Evolutionary conservation across 768 basidiomycete species (phyloP), one percentile per base, ranked within the genome.

Genomic region (Kwoniella heveanensis): DNA sequence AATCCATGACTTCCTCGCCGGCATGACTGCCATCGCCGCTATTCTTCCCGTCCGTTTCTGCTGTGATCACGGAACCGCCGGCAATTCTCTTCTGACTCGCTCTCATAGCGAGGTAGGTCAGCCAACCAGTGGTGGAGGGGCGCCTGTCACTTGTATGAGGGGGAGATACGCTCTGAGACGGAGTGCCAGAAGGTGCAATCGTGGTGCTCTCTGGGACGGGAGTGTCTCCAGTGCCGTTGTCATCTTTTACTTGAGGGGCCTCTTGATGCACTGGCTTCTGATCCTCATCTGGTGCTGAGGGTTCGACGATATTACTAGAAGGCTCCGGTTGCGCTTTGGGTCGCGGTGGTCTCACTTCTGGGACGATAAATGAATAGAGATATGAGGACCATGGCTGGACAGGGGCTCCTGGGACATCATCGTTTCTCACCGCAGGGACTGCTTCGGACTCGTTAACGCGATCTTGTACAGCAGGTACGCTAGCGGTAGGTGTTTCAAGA

Each of bases 1-100:
- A 66, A 57, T 77, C 76, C 76, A 77, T 77, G 25, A 77, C 71
- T 30, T 74, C 73, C 25, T 65, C 63, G 2, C 29, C 27, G 37
- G 47, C 52, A 36, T n/a, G 51, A 2, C 3, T 24, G 17, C 26
- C 25, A 19, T 44, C 39, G 17, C 10, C 39, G 6, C 57, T 21
- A 10, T 39, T 54, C 25, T 62, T 48, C 8, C 48, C 19, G 44
- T 48, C 46, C 21, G 52, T 54, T 13, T 25, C 62, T 4, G n/a
- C 29, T 30, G 58, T 52, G 27, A n/a, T 25, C 47, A 68, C 49
- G n/a, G 64, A 55, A 30, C 56, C 48, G 1, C 47, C 36, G 3
- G 62, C 44, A 13, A 72, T 49, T 54, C 61, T 68, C 65, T 73
- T 73, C 64, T 74, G 69, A 32, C 57, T 62, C 1, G 73, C 68